These are phyloP conservation scores for Coemansia sp. DNA, from an alignment of 192 early-diverging fungal genomes.

Conservation along the genomic window DNA sequence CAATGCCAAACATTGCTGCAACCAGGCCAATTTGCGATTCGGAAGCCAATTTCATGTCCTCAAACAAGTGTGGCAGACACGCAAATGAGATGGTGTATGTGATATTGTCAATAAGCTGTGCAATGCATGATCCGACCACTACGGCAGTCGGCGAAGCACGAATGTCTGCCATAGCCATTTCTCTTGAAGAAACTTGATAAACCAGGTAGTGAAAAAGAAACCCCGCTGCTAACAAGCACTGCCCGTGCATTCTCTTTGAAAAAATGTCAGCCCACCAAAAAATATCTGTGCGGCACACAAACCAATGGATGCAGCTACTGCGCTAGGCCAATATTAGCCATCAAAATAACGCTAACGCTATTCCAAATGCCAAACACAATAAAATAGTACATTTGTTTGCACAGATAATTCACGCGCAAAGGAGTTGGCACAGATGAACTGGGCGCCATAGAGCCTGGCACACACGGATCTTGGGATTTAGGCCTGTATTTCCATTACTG, in stretches of 20 bases:
- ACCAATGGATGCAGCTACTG: neutral
- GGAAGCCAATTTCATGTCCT: conserved; percentile 43
- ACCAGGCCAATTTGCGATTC: conserved; percentile 36
- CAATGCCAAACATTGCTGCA: conserved; percentile 42
- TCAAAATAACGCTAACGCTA: neutral
- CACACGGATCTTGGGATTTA: too few species aligned
- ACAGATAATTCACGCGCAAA: too few species aligned
- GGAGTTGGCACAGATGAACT: too few species aligned
- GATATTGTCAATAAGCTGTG: conserved; percentile 38
- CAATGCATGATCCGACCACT: conserved; percentile 30
- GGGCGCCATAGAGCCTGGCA: too few species aligned
- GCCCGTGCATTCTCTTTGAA: neutral
- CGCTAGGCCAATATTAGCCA: neutral
- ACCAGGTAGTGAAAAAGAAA: neutral
- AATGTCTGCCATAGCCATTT: neutral
- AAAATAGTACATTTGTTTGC: too few species aligned
- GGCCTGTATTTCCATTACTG: too few species aligned
- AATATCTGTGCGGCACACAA: conserved; percentile 1
- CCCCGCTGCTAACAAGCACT: neutral
- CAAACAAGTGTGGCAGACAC: conserved; percentile 46
- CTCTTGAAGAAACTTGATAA: neutral
- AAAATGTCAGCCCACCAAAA: neutral
- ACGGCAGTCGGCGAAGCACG: conserved; percentile 27
- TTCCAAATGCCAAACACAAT: too few species aligned
- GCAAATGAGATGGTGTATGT: conserved; percentile 44